Conservation (phyloP, 345 rosid genomes). For the Heritiera fomes region DNA sequence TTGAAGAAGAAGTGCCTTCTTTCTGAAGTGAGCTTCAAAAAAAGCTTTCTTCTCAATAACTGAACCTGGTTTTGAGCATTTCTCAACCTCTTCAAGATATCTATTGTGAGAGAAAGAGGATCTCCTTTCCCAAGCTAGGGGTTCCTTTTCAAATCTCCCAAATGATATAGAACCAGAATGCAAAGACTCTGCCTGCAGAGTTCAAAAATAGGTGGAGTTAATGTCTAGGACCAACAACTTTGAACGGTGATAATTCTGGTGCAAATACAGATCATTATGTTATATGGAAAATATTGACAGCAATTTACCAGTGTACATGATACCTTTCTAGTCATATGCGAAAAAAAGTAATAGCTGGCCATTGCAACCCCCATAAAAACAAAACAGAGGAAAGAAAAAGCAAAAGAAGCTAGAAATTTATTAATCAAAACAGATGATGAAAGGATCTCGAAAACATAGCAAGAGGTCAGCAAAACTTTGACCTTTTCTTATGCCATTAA, state of each 20-base stretch:
- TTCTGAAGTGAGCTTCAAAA: conserved; percentile 89
- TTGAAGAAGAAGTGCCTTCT: conserved; percentile 56
- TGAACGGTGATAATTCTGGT: background rate
- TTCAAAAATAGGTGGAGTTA: conserved; percentile 13
- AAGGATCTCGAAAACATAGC: background rate
- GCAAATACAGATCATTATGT: background rate
- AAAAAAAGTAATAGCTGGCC: background rate
- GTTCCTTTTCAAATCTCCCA: conserved; percentile 86
- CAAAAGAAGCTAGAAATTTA: too few relatives aligned
- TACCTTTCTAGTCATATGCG: background rate
- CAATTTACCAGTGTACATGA: background rate
- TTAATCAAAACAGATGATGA: background rate
- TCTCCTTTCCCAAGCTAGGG: conserved; percentile 78
- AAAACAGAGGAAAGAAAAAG: too few relatives aligned
- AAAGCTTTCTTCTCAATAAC: conserved; percentile 79
- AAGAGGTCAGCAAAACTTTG: background rate
- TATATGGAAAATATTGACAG: background rate
- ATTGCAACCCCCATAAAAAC: background rate
- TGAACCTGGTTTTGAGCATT: conserved; percentile 80
- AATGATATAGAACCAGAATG: conserved; percentile 89
- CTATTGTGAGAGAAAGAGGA: conserved; percentile 83
- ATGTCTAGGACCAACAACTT: background rate
- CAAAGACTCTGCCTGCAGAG: conserved; percentile 55
- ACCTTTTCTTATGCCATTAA: background rate
- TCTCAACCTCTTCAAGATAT: conserved; percentile 95